Conservation (phyloP, 331 rosid species). For the Acacia concinna region DNA sequence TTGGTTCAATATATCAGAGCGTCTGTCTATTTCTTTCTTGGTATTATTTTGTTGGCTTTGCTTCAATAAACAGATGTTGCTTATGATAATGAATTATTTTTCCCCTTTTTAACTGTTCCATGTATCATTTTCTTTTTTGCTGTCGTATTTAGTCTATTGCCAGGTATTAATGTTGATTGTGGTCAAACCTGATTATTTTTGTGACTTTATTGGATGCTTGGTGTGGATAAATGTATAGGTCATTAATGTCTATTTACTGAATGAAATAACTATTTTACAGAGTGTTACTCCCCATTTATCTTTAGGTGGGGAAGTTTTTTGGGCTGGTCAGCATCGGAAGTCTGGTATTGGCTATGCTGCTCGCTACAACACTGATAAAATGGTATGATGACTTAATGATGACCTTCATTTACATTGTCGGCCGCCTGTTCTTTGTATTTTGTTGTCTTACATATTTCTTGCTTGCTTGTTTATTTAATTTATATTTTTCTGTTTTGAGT, state of each 20-base stretch:
- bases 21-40: neutral
- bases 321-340: conserved; percentile 99
- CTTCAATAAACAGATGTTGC: neutral
- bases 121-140: neutral
- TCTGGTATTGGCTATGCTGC: conserved; percentile 94
- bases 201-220: neutral
- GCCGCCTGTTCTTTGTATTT: neutral
- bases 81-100: neutral
- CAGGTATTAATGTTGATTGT: neutral
- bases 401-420: neutral
- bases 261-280: conserved; percentile 38
- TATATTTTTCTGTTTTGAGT: neutral
- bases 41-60: neutral
- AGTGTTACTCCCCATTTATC: conserved; percentile 78
- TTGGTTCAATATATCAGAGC: neutral
- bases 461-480: neutral
- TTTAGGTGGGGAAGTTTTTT: conserved; percentile 95
- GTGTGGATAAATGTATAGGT: neutral
- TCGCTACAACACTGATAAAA: conserved; percentile 89
- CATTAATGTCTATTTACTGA: conserved; percentile 6
- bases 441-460: neutral
- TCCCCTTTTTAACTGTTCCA: neutral
- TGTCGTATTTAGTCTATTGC: neutral
- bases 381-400: conserved; percentile 57
- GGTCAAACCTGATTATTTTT: neutral